A percentile compares a stretch with the other conserved stretches of the same genome.
Evolutionary conservation across 495 filamentous ascomycete genomes (phyloP).

Genomic region (Aspergillus mulundensis): DNA sequence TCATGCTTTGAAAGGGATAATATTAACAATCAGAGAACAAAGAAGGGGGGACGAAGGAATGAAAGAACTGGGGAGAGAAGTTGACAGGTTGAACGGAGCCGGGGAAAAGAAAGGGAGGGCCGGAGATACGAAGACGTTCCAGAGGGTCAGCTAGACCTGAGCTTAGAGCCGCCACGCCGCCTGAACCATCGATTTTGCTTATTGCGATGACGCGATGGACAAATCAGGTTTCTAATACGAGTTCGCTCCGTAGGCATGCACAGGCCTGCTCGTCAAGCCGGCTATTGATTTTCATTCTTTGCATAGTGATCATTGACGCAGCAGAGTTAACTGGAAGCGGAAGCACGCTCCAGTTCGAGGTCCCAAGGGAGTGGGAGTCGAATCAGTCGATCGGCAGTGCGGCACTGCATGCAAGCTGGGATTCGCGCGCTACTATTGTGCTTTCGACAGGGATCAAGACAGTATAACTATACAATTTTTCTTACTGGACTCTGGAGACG

Average conservation of each 20-base stretch:
- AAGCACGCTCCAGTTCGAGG: not conserved
- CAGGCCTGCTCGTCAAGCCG: constrained; percentile 6
- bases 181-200: constrained; percentile 12
- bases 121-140: constrained; percentile 1
- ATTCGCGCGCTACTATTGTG: not conserved
- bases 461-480: not conserved
- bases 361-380: too few relatives aligned
- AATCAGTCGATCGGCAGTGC: constrained; percentile 1
- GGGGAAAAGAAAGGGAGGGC: constrained; percentile 9
- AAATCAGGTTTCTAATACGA: constrained; percentile 2
- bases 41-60: not conserved
- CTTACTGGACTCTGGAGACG: too few relatives aligned
- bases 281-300: constrained; percentile 2
- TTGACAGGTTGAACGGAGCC: not conserved
- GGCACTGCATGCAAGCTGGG: not conserved
- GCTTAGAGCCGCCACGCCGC: constrained; percentile 1
- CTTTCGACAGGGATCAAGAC: not conserved
- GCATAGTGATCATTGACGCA: not conserved
- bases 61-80: not conserved
- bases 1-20: constrained; percentile 17
- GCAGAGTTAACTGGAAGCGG: constrained; percentile 5
- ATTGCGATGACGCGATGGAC: constrained; percentile 4
- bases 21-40: not conserved
- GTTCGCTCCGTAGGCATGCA: not conserved
- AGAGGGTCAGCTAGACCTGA: not conserved